A percentile compares a stretch with the other conserved stretches of the same genome.
phyloP scores from a whole-genome alignment of 441 rosid genomes.

The Macaranga tanarius region DNA sequence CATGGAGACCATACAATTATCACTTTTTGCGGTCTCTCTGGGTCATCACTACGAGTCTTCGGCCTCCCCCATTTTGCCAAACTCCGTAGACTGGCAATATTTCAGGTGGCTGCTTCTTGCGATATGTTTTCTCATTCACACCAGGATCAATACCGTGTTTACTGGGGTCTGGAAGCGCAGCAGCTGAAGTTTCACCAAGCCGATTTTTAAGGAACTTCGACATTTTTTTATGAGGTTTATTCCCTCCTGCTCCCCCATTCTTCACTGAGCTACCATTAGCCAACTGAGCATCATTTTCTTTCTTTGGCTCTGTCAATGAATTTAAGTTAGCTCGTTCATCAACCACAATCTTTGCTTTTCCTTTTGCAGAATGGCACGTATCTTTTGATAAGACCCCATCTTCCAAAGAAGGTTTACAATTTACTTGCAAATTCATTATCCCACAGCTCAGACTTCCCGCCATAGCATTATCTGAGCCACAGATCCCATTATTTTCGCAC shows the following conservation, averaged over 20 bases:
- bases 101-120: conserved; percentile 22
- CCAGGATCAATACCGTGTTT: conserved; percentile 21
- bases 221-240: conserved; percentile 36
- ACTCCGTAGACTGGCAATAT: conserved; percentile 35
- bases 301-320: conserved; percentile 11
- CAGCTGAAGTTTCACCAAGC: conserved; percentile 38
- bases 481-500: conserved; percentile 26
- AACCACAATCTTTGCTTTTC: conserved; percentile 36
- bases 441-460: not conserved
- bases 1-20: not conserved
- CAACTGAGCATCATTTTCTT: conserved; percentile 15
- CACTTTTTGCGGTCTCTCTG: conserved; percentile 17
- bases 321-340: conserved; percentile 18
- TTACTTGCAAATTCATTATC: conserved; percentile 7
- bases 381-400: not conserved
- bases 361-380: conserved; percentile 18
- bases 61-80: conserved; percentile 44
- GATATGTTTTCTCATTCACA: conserved; percentile 23
- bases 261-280: conserved; percentile 17
- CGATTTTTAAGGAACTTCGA: conserved; percentile 42
- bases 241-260: conserved; percentile 32
- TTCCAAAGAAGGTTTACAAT: not conserved
- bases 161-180: conserved; percentile 20
- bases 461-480: conserved; percentile 16
- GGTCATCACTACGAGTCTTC: conserved; percentile 32